These are phyloP conservation scores for Aphanocladium album DNA, from an alignment of 2,329 filamentous ascomycete species.

Conservation along the genomic window DNA sequence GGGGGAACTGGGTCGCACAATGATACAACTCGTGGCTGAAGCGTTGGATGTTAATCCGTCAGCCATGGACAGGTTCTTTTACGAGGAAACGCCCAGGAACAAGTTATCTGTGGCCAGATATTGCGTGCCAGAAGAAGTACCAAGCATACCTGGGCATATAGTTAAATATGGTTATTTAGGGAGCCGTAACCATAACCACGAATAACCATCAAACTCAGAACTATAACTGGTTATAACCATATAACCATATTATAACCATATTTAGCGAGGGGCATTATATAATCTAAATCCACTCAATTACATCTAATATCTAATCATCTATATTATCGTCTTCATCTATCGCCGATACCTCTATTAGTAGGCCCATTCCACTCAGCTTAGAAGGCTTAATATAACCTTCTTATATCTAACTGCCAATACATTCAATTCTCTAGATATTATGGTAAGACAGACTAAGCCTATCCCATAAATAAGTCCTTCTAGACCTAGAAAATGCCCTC, in stretches of 20 bases:
- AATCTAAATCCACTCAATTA: neutral
- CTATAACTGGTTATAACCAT: neutral
- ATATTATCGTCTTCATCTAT: slow-evolving; percentile 2
- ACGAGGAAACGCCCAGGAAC: no score
- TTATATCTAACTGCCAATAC: neutral
- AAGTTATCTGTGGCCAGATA: no score
- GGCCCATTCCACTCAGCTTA: neutral
- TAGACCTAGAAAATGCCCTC: slow-evolving; percentile 1
- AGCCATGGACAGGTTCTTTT: no score
- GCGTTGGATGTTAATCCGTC: no score
- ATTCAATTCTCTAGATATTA: slow-evolving; percentile 3
- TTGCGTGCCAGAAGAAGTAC: no score
- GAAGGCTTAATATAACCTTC: neutral
- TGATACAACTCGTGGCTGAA: no score
- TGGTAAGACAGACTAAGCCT: neutral
- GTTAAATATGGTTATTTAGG: neutral
- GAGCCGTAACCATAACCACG: neutral
- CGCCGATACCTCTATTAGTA: neutral
- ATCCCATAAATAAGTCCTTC: slow-evolving; percentile 4
- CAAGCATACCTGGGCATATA: neutral
- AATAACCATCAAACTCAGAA: neutral
- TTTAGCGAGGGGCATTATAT: neutral
- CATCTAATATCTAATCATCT: slow-evolving; percentile 2
- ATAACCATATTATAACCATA: neutral
- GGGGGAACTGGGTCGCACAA: no score